Percentiles rank a stretch among this genome's conserved stretches.
phyloP scores from a whole-genome alignment of 768 basidiomycete genomes.

The Serendipita sp. region DNA sequence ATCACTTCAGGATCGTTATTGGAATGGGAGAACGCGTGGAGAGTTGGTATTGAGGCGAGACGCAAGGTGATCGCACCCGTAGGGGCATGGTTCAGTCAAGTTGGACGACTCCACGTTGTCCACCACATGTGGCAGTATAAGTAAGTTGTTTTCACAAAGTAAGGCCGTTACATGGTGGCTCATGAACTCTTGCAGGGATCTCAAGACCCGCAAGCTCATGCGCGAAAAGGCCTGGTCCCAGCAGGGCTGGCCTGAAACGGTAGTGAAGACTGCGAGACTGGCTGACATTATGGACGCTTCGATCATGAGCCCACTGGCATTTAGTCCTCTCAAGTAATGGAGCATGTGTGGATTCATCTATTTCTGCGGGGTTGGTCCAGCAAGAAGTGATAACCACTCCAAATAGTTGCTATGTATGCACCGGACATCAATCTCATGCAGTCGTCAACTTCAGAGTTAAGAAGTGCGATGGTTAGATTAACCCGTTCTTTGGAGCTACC shows the following conservation, averaged over 20 bases:
- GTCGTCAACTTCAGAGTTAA: no score
- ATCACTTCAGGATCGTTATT: constrained; percentile 71
- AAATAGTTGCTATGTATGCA: no score
- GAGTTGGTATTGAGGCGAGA: constrained; percentile 86
- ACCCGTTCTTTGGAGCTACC: no score
- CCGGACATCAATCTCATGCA: no score
- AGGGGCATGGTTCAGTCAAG: constrained; percentile 85
- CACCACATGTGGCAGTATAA: constrained; percentile 98
- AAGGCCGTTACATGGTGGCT: background rate
- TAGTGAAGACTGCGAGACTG: constrained; percentile 80
- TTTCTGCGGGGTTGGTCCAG: no score
- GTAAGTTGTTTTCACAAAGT: constrained; percentile 28
- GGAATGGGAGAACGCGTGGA: constrained; percentile 94
- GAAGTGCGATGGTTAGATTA: no score
- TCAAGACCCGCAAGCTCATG: constrained; percentile 66
- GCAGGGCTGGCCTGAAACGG: constrained; percentile 91
- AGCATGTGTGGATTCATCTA: no score
- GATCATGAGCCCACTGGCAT: constrained; percentile 63
- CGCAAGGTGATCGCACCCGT: constrained; percentile 71
- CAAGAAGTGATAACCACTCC: no score
- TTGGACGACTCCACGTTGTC: constrained; percentile 71
- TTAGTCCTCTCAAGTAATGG: constrained; percentile 65
- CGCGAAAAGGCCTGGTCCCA: constrained; percentile 87
- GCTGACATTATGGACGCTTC: constrained; percentile 75
- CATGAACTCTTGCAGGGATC: constrained; percentile 27